Evolutionary conservation across 768 basidiomycete species (phyloP).

Genomic region (Suillus cothurnatus): DNA sequence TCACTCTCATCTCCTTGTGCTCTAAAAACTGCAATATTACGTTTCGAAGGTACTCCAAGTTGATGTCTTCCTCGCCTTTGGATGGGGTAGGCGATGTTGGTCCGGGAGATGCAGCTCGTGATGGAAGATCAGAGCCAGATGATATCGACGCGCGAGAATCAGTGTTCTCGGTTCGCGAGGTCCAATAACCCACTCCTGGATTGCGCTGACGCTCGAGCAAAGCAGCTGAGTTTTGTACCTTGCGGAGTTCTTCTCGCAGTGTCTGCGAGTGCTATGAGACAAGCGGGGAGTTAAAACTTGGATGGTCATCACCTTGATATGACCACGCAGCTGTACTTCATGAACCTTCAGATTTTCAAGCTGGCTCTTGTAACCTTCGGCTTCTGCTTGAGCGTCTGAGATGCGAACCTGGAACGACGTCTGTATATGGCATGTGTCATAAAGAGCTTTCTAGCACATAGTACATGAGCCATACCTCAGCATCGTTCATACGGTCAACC

Average conservation of each 20-base stretch:
- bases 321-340: constrained; percentile 68
- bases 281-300: background rate
- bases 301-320: constrained; percentile 68
- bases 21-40: constrained; percentile 97
- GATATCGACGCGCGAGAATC: constrained; percentile 42
- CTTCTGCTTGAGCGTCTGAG: constrained; percentile 50
- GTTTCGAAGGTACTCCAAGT: constrained; percentile 94
- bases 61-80: constrained; percentile 86
- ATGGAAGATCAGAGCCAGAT: constrained; percentile 44
- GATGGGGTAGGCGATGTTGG: constrained; percentile 28
- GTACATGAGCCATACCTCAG: constrained; percentile 55
- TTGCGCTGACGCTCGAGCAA: constrained; percentile 88
- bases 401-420: constrained; percentile 45
- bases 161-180: constrained; percentile 41
- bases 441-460: background rate
- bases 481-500: constrained; percentile 50
- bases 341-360: constrained; percentile 73
- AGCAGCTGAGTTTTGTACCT: constrained; percentile 92
- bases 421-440: constrained; percentile 37
- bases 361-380: constrained; percentile 59
- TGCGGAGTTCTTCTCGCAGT: constrained; percentile 90
- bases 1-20: constrained; percentile 96
- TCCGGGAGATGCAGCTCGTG: constrained; percentile 38
- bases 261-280: constrained; percentile 50
- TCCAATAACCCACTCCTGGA: constrained; percentile 95